Base-by-base conservation (phyloP, 768 basidiomycete genomes). In the Gyrodon lividus region DNA sequence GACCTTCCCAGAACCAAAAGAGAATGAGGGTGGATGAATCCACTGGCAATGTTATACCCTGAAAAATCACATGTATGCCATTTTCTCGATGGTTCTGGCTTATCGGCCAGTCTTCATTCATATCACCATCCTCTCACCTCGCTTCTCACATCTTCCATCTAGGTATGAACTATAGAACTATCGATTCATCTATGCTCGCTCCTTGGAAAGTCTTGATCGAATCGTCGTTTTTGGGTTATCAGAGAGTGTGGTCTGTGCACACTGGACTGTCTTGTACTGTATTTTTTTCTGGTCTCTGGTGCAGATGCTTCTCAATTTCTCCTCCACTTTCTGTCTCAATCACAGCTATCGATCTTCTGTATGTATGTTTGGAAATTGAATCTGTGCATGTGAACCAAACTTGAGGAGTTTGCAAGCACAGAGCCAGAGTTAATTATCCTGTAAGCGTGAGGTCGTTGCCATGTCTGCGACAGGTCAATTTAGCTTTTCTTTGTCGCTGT, bases 1-100 rank as follows among this genome's bases (percentile, higher is more conserved):
- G 81, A 50, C 62, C 72, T 52, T 66, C 58, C 31, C 78, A 81
- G 59, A 78, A 78, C 50, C 70, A 74, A 56, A 89, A 89, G 81
- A 86, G 84, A 78, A 82, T 88, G 79, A 78, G 84, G 67, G 78
- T 87, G 73, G 82, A 82, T 57, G 74, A 75, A 61, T 63, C 73
- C 52, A 71, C 72, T 45, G 68, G 72, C 42, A 70, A 72, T 64
- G 70, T 72, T 69, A 80, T 84, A 80, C 81, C 80, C 72, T 82
- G 73, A 81, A 69, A 58, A 62, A 57, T 60, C 54, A 57, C 52
- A 59, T 58, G 62, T 60, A 62, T 46, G 47, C 46, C 46, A 37
- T 55, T 52, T 46, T 54, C 28, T 23, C 33, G 49, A 67, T 59
- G 60, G 58, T 61, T 51, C 43, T 55, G 59, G 49, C 55, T 60